Evolutionary conservation across 2,329 filamentous ascomycete species (phyloP), one percentile per base, ranked within the genome.

Genomic region (Diaporthe citrichinensis): DNA sequence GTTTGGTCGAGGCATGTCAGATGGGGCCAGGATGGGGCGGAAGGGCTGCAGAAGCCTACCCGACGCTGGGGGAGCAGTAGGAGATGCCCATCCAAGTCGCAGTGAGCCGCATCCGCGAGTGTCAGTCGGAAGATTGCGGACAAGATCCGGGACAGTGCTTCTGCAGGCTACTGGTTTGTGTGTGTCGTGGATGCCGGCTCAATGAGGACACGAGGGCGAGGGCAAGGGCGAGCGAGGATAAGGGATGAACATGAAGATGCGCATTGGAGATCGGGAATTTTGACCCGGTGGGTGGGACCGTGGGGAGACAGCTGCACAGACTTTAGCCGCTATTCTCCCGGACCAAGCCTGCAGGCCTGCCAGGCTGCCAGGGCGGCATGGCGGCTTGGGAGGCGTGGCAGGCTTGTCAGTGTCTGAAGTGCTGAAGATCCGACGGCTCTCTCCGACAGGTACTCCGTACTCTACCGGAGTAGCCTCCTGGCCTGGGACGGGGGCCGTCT

Each of bases 311-410:
- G 3, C n/a, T 69, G 65, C 65, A 69, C 4, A 23, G 65, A 69
- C 65, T 69, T 69, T 69, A 69, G 36, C 65, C 65, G 65, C 65
- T 12, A 69, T 69, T 69, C 17, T 69, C 34, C 65, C 65, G 65
- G 65, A 39, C 65, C 46, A 36, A 39, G 36, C 36, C 36, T 39
- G 36, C 36, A 39, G 36, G 61, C 23, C 17, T 31, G 41, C 61
- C 25, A 25, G 65, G 14, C 36, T 46, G 59, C 59, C 25, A 23
- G 59, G 49, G n/a, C 44, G 44, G 46, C 65, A 39, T 53, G 62
- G 41, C 41, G 28, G 61, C 41, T 14, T 65, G 61, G 61, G n/a
- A 28, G 41, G 25, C 41, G 12, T 49, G 61, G 61, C 31, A 51
- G 65, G 46, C 46, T 55, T 41, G 65, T 69, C 39, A 67, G 49